These are phyloP conservation scores for Russula brevipes DNA, from an alignment of 768 basidiomycete species.

Conservation along the genomic window DNA sequence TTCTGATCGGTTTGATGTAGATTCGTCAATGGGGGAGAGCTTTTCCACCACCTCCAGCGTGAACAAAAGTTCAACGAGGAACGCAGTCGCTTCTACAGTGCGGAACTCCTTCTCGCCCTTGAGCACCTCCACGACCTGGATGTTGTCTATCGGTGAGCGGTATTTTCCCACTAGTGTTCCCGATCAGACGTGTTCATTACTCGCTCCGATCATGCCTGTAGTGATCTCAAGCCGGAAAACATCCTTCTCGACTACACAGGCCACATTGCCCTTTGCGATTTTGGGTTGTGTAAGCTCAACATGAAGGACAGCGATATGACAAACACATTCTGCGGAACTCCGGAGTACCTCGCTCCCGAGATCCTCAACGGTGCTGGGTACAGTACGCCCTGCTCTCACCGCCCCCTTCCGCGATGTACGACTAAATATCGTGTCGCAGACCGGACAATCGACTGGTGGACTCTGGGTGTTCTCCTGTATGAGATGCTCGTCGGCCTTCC, in stretches of 20 bases:
- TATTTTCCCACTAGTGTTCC: neutral
- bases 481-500: slow-evolving; percentile 96
- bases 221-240: slow-evolving; percentile 96
- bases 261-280: slow-evolving; percentile 95
- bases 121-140: slow-evolving; percentile 97
- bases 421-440: slow-evolving; percentile 38
- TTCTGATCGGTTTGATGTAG: slow-evolving; percentile 34
- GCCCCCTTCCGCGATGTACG: neutral
- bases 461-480: slow-evolving; percentile 85
- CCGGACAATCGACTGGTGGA: slow-evolving; percentile 98
- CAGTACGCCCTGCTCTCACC: slow-evolving; percentile 38
- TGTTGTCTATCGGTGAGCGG: slow-evolving; percentile 86
- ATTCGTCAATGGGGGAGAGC: slow-evolving; percentile 95
- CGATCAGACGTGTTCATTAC: neutral
- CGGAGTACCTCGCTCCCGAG: slow-evolving; percentile 90
- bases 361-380: slow-evolving; percentile 74
- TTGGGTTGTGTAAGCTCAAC: slow-evolving; percentile 92
- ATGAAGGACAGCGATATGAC: slow-evolving; percentile 98
- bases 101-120: slow-evolving; percentile 89
- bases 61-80: slow-evolving; percentile 97
- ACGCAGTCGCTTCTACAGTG: slow-evolving; percentile 93
- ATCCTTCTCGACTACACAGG: slow-evolving; percentile 96
- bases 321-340: slow-evolving; percentile 97
- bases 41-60: slow-evolving; percentile 96
- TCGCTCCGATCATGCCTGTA: slow-evolving; percentile 32